Evolutionary conservation across 2,329 filamentous ascomycete species (phyloP), one percentile per base, ranked within the genome.

Genomic region (Colletotrichum navitas): DNA sequence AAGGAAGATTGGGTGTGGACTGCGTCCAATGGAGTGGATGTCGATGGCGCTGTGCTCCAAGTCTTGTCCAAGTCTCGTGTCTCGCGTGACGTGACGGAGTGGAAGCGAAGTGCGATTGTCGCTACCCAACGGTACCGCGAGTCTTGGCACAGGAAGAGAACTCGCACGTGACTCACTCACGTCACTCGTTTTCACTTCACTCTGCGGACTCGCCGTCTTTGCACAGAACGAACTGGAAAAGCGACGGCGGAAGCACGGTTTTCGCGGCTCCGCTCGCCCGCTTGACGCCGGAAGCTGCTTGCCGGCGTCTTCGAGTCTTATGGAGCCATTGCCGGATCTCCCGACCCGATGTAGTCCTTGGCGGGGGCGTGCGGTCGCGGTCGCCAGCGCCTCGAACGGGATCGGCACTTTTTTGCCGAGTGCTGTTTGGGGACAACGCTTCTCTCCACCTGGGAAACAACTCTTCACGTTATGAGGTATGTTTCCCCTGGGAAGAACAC

Each of bases 351-450:
- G 11, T 8, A 21, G 36, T 61, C 47, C 59, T 68, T 68, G 65
- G 59, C 59, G 68, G 68, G 68, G 68, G 36, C 58, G 32, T 43
- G 65, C 36, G 60, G 52, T 24, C 59, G n/a, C 68, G 59, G 59
- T 41, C 68, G 59, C 58, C 21, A 34, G 41, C 34, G 34, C 49
- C 56, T 43, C 64, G 43, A 54, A n/a, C 21, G 61, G 66, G n/a
- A 29, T 29, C 47, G 36, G 65, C 58, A 29, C 34, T 7, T 24
- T 29, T 39, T 32, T 55, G 41, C 41, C 56, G 29, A 11, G 39
- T 39, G 24, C 32, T 7, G 47, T 51, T 52, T 18, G 36, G 36
- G 43, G 26, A 43, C 11, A 29, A 29, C 24, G n/a, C 16, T 63
- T 43, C 39, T 54, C 26, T 21, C 43, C 29, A 32, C 49, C 32